Evolutionary conservation across 2,329 filamentous ascomycete species (phyloP), one percentile per base, ranked within the genome.

Genomic region (Pseudonectria foliicola): DNA sequence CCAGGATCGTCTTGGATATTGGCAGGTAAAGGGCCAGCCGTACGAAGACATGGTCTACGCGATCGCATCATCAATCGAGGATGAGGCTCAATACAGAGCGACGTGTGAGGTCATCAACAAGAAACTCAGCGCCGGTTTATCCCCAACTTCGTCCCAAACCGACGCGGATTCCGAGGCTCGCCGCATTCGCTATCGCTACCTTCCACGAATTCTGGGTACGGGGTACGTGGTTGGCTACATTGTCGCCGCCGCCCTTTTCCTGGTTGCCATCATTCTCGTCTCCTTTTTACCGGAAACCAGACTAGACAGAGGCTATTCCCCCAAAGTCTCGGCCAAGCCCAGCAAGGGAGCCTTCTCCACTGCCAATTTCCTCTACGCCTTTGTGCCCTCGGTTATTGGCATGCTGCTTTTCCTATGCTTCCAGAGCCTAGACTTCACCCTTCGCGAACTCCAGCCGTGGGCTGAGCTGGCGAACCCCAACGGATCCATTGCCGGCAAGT

Each of bases 321-420:
- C 89, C 3, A 65, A 71, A 6, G 64, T 95, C 1, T 63, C 69
- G 8, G 77, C 81, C 0, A 64, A 68, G 3, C 77, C 85, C 1
- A 65, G 72, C 4, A 51, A 61, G 0, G 67, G 66, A 16, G 85
- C 82, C 13, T 95, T 93, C 60, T 93, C 86, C 2, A 69, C 85
- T 1, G 85, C 87, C 32, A 87, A 95, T 60, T 95, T 95, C 62
- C 64, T 95, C 33, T 95, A 88, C 66, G 78, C 75, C 41, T 87
- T 89, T 59, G 37, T 89, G 14, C 84, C 85, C 1, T 75, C 80
- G 3, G 48, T 83, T 1, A 54, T 88, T 18, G 85, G 80, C 4
- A 75, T 80, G 50, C 46, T 83, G 12, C 62, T 85, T 31, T 84
- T 81, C 55, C 70, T 87, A 29, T 57, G 73, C 33, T 80, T 85